phyloP scores from a whole-genome alignment of 441 rosid species.

The Melastoma candidum region DNA sequence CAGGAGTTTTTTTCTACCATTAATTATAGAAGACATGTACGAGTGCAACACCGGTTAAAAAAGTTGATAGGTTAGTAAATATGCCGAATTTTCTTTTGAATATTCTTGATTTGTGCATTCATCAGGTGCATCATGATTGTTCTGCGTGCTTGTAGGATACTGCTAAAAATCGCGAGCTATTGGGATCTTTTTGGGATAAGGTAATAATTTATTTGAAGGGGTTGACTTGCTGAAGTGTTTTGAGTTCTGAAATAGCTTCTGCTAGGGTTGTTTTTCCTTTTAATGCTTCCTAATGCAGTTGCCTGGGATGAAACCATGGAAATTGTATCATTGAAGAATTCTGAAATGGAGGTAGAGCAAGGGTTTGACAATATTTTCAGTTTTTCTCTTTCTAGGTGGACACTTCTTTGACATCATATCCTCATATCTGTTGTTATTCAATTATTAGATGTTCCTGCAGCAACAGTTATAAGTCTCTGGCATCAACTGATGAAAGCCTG shows the following conservation, averaged over 20 bases:
- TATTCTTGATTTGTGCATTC: conserved; percentile 6
- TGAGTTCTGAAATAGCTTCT: neutral
- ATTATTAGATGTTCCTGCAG: conserved; percentile 50
- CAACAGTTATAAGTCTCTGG: conserved; percentile 52
- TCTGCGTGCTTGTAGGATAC: conserved; percentile 46
- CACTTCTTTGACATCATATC: neutral
- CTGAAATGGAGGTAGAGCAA: conserved; percentile 48
- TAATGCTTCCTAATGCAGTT: conserved; percentile 41
- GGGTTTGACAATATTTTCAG: neutral
- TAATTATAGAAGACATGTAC: conserved; percentile 75
- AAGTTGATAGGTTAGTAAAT: conserved; percentile 47
- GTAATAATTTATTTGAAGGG: conserved; percentile 20
- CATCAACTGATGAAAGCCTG: conserved; percentile 55
- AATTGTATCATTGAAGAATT: conserved; percentile 54
- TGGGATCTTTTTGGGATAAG: conserved; percentile 80
- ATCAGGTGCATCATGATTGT: conserved; percentile 4
- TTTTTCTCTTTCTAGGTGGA: conserved; percentile 1
- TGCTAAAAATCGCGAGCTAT: conserved; percentile 58
- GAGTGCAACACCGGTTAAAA: conserved; percentile 75
- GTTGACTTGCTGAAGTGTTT: neutral
- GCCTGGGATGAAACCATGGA: conserved; percentile 52
- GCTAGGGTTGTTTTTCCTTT: conserved; percentile 7
- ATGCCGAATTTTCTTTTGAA: conserved; percentile 18
- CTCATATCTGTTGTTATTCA: neutral
- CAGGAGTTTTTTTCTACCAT: conserved; percentile 82